A percentile compares a stretch with the other conserved stretches of the same genome.
Conservation (phyloP, 2,329 filamentous ascomycete species). For the Camillea tinctor region DNA sequence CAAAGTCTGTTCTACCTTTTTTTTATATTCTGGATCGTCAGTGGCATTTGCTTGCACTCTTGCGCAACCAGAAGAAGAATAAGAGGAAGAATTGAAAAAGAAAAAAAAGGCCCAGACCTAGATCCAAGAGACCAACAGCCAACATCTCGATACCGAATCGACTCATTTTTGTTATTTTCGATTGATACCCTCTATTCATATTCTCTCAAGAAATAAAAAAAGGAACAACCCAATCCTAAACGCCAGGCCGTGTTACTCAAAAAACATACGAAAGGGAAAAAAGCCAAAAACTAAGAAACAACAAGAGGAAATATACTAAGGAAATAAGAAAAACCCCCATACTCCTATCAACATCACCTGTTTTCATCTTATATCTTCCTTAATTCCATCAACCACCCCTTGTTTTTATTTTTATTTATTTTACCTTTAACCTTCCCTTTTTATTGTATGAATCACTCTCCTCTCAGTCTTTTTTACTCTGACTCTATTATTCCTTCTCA, state of each 20-base stretch:
- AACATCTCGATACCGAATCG: slow-evolving; percentile 13
- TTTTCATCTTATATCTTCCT: slow-evolving; percentile 6
- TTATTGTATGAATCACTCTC: slow-evolving; percentile 21
- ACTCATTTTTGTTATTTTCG: slow-evolving; percentile 8
- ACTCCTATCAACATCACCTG: slow-evolving; percentile 4
- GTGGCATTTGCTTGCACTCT: slow-evolving; percentile 55
- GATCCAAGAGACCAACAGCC: slow-evolving; percentile 2
- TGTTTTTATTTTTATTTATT: slow-evolving; percentile 8
- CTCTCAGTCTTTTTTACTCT: slow-evolving; percentile 23
- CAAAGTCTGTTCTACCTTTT: too few species aligned
- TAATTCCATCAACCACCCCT: slow-evolving; percentile 10
- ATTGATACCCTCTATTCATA: neutral
- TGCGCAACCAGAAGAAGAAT: slow-evolving; percentile 31
- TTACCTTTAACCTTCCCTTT: too few species aligned
- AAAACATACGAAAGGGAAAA: slow-evolving; percentile 6
- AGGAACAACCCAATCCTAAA: neutral
- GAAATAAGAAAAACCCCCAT: slow-evolving; percentile 4
- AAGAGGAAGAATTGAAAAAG: too few species aligned
- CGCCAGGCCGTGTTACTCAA: slow-evolving; percentile 20
- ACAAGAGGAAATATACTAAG: neutral
- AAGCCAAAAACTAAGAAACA: neutral
- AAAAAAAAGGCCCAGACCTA: neutral
- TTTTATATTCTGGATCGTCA: slow-evolving; percentile 38
- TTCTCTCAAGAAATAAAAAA: slow-evolving; percentile 17
- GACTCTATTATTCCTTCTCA: neutral